Conservation (phyloP, 352 stramenopile species). For the Thraustotheca clavata region DNA sequence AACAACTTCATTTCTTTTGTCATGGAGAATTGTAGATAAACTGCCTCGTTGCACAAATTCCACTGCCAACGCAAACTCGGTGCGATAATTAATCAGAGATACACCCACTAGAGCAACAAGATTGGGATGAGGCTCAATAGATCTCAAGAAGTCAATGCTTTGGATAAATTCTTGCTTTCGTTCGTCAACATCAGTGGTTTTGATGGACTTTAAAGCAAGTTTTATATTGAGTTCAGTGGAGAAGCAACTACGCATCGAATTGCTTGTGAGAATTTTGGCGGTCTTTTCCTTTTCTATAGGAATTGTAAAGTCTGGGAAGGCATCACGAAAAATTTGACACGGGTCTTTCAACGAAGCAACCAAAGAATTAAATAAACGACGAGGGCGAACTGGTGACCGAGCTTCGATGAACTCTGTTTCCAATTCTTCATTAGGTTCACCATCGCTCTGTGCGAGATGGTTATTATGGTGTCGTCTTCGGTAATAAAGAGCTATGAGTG, state of each 20-base stretch:
- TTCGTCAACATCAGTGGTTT: not conserved
- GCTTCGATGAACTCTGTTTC: not conserved
- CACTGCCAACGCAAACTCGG: not conserved
- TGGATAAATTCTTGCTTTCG: not conserved
- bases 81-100: not conserved
- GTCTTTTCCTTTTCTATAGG: slow-evolving; percentile 4
- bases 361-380: not conserved
- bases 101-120: not conserved
- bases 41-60: not conserved
- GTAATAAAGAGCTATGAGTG: not conserved
- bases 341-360: not conserved
- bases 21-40: not conserved
- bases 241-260: not conserved
- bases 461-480: not conserved
- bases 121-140: not conserved
- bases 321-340: not conserved
- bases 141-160: not conserved
- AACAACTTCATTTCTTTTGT: too few relatives aligned
- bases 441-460: not conserved
- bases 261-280: not conserved
- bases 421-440: not conserved
- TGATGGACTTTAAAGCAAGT: not conserved
- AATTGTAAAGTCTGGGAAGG: not conserved
- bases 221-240: not conserved
- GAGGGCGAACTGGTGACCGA: not conserved